A percentile compares a stretch with the other conserved stretches of the same genome.
phyloP scores from a whole-genome alignment of 768 basidiomycete species.

The Termitomyces sp. region DNA sequence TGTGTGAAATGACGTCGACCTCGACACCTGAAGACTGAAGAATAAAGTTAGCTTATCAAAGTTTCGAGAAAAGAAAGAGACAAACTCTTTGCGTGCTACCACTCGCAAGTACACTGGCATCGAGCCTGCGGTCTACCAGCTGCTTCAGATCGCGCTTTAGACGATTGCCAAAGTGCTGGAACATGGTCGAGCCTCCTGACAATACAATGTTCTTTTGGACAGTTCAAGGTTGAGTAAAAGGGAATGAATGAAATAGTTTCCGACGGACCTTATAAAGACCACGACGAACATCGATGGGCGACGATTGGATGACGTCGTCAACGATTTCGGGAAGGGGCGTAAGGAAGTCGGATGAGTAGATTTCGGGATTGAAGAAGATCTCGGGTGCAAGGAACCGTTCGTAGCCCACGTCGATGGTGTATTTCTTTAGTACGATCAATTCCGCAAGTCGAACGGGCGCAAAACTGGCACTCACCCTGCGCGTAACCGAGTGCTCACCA shows the following conservation, averaged over 20 bases:
- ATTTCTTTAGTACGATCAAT: constrained; percentile 56
- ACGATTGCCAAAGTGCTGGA: constrained; percentile 96
- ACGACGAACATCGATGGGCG: constrained; percentile 94
- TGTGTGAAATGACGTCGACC: constrained; percentile 97
- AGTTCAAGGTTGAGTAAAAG: neutral
- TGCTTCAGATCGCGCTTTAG: constrained; percentile 94
- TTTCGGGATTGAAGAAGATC: constrained; percentile 99
- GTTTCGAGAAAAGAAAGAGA: neutral
- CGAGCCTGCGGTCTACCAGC: constrained; percentile 86
- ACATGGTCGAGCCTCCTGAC: constrained; percentile 98
- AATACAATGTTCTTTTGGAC: constrained; percentile 83
- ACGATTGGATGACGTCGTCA: constrained; percentile 91
- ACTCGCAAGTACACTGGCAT: constrained; percentile 66
- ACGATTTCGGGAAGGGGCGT: constrained; percentile 96
- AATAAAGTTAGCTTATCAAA: neutral
- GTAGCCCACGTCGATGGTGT: constrained; percentile 91
- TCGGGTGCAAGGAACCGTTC: constrained; percentile 99
- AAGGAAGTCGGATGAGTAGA: constrained; percentile 95
- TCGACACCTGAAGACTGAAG: constrained; percentile 90
- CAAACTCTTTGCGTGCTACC: constrained; percentile 73
- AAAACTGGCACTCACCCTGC: constrained; percentile 53
- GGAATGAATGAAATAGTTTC: neutral
- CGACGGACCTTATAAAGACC: constrained; percentile 83
- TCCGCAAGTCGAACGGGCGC: neutral
- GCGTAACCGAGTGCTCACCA: constrained; percentile 89